Base-by-base conservation (phyloP, 805 yeast species). In the Zygoascus ofunaensis region DNA sequence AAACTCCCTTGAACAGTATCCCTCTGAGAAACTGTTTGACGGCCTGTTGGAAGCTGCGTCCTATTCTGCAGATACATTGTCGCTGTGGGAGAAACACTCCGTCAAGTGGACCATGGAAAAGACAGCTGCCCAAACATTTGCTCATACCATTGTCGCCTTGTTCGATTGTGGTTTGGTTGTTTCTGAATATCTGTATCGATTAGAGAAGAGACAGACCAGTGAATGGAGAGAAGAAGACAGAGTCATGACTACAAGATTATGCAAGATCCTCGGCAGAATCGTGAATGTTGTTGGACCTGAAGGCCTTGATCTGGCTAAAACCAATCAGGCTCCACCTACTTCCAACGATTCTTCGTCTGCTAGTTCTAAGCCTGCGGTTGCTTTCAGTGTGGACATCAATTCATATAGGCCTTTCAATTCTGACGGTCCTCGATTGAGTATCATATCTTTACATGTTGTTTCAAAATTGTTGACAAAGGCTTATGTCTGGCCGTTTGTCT, bases 21-120 rank as follows among this genome's bases (percentile, higher is more conserved):
- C 7, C n/a, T 28, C 32, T 14, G 42, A 44, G 8, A 45, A 47
- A 37, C 44, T 42, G 32, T 54, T 57, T 44, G 56, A 58, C 23
- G 61, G 60, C 2, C 52, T 65, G 15, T 39, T 58, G n/a, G 62
- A 57, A 32, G 64, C 68, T 2, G 67, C 68, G 3, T 55, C 58
- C 5, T 61, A 62, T 35, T 64, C 67, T 4, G 61, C 66, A 2
- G 69, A 65, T 42, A 61, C 65, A 3, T 52, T 65, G 8, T 60
- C 65, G 5, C 54, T 65, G 42, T 62, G 64, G 55, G 68, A 63
- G 39, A 64, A 64, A 41, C 63, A 65, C 39, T 58, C 61, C 17
- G 57, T 49, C 12, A 49, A 53, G 19, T 54, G 60, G 59, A 56
- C 57, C 3, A 43, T 51, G 38, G 59, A 58, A 35, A 51, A 55